Evolutionary conservation across 495 filamentous ascomycete species (phyloP).

Genomic region (Trypethelium eluteriae): DNA sequence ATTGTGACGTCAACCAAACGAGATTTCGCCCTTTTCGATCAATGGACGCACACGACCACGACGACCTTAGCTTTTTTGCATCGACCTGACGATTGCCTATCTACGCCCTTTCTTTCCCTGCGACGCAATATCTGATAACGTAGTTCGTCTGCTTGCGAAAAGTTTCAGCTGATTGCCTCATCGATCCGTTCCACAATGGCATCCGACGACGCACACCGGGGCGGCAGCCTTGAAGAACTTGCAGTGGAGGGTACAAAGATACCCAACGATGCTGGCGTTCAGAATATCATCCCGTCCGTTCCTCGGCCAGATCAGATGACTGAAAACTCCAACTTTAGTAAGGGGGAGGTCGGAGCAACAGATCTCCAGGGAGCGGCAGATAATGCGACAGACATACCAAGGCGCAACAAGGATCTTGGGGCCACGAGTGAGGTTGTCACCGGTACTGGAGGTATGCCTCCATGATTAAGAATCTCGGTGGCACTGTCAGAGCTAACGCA

Average conservation of each 20-base stretch:
- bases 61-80: too few relatives aligned
- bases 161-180: too few relatives aligned
- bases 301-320: conserved; percentile 47
- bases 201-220: conserved; percentile 26
- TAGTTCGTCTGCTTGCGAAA: too few relatives aligned
- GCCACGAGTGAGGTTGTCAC: conserved; percentile 44
- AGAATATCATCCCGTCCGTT: conserved; percentile 49
- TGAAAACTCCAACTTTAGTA: conserved; percentile 27
- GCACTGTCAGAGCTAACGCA: not conserved
- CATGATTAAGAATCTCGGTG: conserved; percentile 8
- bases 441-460: conserved; percentile 45
- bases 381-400: conserved; percentile 47
- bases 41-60: not conserved
- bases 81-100: too few relatives aligned
- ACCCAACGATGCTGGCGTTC: conserved; percentile 47
- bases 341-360: conserved; percentile 25
- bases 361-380: conserved; percentile 43
- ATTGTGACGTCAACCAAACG: conserved; percentile 3
- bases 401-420: conserved; percentile 42
- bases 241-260: conserved; percentile 46
- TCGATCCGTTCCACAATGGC: conserved; percentile 6
- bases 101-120: too few relatives aligned
- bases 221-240: conserved; percentile 45
- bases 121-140: too few relatives aligned
- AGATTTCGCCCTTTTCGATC: not conserved